A percentile compares a stretch with the other conserved stretches of the same genome.
phyloP scores from a whole-genome alignment of 768 basidiomycete genomes.

The Lenzites betulinus region DNA sequence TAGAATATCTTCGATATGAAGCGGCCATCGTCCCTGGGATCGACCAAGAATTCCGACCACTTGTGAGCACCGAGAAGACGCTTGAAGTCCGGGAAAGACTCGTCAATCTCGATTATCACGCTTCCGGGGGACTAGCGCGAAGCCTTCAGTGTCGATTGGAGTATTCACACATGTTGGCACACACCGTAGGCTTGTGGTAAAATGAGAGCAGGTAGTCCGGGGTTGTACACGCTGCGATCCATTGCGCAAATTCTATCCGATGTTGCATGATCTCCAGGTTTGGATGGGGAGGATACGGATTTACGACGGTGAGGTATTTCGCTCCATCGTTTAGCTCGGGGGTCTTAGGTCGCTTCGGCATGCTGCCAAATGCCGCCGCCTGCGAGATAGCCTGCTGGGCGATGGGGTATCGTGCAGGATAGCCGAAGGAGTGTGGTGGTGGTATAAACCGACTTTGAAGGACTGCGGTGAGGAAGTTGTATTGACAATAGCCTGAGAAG shows the following conservation, averaged over 20 bases:
- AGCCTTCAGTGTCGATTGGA: too few species aligned
- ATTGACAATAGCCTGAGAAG: too few species aligned
- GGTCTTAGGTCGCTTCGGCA: conserved; percentile 46
- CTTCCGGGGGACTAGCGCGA: conserved; percentile 44
- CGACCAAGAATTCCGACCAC: conserved; percentile 43
- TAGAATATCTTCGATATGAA: conserved; percentile 41
- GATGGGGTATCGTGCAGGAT: too few species aligned
- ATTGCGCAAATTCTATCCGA: conserved; percentile 40
- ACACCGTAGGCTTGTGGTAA: conserved; percentile 47
- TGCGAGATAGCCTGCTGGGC: too few species aligned
- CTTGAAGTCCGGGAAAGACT: conserved; percentile 35
- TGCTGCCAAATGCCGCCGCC: conserved; percentile 9
- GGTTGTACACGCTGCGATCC: conserved; percentile 46
- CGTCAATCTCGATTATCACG: conserved; percentile 46
- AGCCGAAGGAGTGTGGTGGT: too few species aligned
- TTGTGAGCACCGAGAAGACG: conserved; percentile 44
- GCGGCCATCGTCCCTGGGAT: conserved; percentile 34
- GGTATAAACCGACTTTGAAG: not conserved
- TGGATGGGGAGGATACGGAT: conserved; percentile 45
- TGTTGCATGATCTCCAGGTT: conserved; percentile 44
- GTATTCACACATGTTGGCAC: conserved; percentile 21
- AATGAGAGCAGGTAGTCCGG: conserved; percentile 40
- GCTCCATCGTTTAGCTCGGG: conserved; percentile 48
- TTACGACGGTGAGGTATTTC: conserved; percentile 44
- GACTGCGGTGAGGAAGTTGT: not conserved